These are phyloP conservation scores for Yarrowia deformans DNA, from an alignment of 805 yeast genomes.

Conservation along the genomic window DNA sequence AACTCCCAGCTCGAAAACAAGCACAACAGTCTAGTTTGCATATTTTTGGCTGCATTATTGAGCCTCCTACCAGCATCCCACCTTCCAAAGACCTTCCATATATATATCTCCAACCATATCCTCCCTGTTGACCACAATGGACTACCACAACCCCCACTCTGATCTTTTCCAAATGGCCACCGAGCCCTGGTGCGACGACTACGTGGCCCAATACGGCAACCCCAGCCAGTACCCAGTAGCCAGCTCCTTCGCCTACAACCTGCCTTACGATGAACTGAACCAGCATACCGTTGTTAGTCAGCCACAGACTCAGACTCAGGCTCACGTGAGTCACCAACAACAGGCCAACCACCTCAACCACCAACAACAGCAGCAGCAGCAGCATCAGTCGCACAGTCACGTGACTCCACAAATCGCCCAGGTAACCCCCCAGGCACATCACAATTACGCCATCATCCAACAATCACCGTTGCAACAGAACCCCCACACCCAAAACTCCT, in stretches of 20 bases:
- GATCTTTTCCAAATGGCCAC: slow-evolving; percentile 32
- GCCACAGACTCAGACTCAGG: not conserved
- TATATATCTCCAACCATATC: slow-evolving; percentile 32
- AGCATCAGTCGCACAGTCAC: not conserved
- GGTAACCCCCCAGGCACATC: slow-evolving; percentile 4
- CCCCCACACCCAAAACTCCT: not conserved
- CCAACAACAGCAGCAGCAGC: not conserved
- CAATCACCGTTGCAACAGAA: not conserved
- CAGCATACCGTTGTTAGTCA: slow-evolving; percentile 6
- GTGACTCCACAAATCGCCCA: slow-evolving; percentile 7
- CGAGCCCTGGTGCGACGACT: slow-evolving; percentile 39
- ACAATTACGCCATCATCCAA: slow-evolving; percentile 6
- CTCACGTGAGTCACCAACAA: slow-evolving; percentile 1
- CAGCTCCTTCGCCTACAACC: slow-evolving; percentile 19
- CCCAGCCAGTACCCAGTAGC: not conserved
- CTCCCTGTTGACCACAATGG: slow-evolving; percentile 17
- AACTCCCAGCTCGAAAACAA: not conserved
- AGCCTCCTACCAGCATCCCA: not conserved
- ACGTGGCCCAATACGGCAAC: slow-evolving; percentile 26
- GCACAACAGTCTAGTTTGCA: not conserved
- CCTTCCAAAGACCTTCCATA: not conserved
- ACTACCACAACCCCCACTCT: slow-evolving; percentile 31
- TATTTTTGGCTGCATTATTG: not conserved
- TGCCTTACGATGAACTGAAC: slow-evolving; percentile 4
- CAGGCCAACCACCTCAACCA: not conserved